phyloP scores from a whole-genome alignment of 768 basidiomycete genomes.

The Amanita rubescens region DNA sequence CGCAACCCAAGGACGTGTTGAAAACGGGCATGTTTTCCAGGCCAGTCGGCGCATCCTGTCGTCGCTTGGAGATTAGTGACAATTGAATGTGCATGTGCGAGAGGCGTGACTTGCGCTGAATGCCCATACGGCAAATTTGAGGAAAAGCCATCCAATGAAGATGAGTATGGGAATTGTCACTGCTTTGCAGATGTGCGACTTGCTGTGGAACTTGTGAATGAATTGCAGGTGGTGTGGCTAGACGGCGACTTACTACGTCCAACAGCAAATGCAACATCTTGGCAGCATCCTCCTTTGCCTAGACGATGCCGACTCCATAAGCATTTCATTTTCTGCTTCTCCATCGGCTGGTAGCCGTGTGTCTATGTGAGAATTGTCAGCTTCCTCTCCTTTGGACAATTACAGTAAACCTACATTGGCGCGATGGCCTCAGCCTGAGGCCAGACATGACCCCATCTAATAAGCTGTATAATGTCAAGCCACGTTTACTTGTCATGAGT shows the following conservation, averaged over 20 bases:
- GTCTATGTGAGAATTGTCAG: background rate
- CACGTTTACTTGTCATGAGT: background rate
- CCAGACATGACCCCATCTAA: background rate
- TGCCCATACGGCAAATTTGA: conserved; percentile 40
- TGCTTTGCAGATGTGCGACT: background rate
- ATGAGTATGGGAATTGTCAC: conserved; percentile 18
- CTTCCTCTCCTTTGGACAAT: background rate
- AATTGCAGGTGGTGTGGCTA: background rate
- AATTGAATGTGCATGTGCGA: background rate
- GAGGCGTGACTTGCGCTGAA: conserved; percentile 27
- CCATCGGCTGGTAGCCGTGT: background rate
- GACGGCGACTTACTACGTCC: background rate
- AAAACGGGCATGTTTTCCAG: conserved; percentile 51
- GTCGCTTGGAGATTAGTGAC: background rate
- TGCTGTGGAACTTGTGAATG: background rate
- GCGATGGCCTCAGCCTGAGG: background rate
- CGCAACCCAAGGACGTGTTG: conserved; percentile 45
- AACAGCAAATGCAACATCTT: background rate
- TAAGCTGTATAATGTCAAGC: background rate
- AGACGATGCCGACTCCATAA: background rate
- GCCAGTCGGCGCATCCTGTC: conserved; percentile 40
- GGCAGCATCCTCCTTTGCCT: background rate
- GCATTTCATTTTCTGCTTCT: background rate
- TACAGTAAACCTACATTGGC: background rate
- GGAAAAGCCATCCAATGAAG: background rate